phyloP scores from a whole-genome alignment of 2,329 filamentous ascomycete genomes.

The Sclerotinia minor region DNA sequence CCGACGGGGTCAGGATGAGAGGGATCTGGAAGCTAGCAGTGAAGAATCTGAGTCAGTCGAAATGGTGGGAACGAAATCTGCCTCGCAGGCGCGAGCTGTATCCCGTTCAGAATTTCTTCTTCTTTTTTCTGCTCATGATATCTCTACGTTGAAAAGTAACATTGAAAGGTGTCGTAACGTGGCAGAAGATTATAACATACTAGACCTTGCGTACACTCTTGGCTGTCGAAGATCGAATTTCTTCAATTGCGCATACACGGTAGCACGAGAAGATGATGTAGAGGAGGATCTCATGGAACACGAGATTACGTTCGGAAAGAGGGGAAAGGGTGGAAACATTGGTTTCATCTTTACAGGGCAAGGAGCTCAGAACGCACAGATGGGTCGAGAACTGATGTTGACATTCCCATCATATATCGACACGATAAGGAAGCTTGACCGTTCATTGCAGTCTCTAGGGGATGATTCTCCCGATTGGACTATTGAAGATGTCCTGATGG shows the following conservation, averaged over 20 bases:
- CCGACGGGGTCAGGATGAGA: too few relatives aligned
- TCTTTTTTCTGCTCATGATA: constrained; percentile 19
- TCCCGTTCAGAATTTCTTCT: constrained; percentile 8
- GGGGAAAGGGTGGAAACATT: constrained; percentile 9
- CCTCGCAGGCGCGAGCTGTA: background rate
- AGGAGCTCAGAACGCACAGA: constrained; percentile 37
- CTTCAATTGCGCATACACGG: constrained; percentile 9
- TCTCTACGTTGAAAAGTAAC: constrained; percentile 13
- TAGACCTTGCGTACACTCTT: constrained; percentile 14
- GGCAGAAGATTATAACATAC: constrained; percentile 17
- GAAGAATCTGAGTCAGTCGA: background rate
- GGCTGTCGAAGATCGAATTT: constrained; percentile 1
- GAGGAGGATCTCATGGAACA: constrained; percentile 18
- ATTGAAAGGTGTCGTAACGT: constrained; percentile 7
- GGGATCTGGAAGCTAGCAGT: too few relatives aligned
- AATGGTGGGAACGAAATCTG: background rate
- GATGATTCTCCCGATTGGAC: constrained; percentile 23
- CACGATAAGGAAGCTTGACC: constrained; percentile 27
- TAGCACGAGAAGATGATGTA: constrained; percentile 12
- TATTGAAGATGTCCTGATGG: constrained; percentile 36
- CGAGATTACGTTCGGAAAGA: constrained; percentile 15
- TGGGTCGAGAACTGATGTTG: constrained; percentile 33
- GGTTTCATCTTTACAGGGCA: constrained; percentile 39
- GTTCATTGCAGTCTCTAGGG: constrained; percentile 10
- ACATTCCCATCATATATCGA: constrained; percentile 27